Percentiles rank a stretch among this genome's conserved stretches.
phyloP scores from a whole-genome alignment of 2,329 filamentous ascomycete species.

The Aureobasidium sp. region DNA sequence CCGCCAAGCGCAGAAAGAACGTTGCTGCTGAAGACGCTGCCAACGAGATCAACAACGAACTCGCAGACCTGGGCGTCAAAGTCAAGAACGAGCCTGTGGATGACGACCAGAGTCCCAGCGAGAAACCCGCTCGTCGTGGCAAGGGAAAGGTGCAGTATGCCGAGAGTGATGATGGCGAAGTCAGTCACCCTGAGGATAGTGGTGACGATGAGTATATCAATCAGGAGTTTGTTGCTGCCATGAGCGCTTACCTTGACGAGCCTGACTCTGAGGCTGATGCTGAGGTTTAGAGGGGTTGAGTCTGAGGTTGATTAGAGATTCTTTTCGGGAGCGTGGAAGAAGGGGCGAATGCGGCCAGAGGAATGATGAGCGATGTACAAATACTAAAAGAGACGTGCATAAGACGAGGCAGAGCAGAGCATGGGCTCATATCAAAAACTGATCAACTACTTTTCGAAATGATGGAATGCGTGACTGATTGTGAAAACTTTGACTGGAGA shows the following conservation, averaged over 20 bases:
- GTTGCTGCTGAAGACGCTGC: constrained; percentile 27
- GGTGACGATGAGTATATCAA: constrained; percentile 21
- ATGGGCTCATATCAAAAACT: too few relatives aligned
- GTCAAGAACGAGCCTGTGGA: constrained; percentile 38
- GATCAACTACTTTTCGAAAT: too few relatives aligned
- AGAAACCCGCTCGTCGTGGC: constrained; percentile 45
- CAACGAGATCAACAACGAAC: constrained; percentile 45
- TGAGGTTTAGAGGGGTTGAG: neutral
- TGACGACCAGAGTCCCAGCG: constrained; percentile 41
- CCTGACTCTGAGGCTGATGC: neutral
- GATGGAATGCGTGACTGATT: neutral
- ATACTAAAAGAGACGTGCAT: neutral
- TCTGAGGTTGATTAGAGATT: neutral
- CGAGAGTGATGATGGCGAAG: constrained; percentile 38
- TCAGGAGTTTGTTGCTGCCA: neutral
- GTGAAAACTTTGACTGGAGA: neutral
- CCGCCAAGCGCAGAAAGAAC: neutral
- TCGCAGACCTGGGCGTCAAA: constrained; percentile 43
- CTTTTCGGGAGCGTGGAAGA: neutral
- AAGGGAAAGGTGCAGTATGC: neutral
- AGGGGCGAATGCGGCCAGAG: neutral
- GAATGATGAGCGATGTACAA: neutral
- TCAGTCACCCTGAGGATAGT: constrained; percentile 45
- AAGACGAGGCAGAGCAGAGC: neutral
- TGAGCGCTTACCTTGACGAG: neutral